These are phyloP conservation scores for Meira nashicola DNA, from an alignment of 1,284 basidiomycete species.

Conservation along the genomic window DNA sequence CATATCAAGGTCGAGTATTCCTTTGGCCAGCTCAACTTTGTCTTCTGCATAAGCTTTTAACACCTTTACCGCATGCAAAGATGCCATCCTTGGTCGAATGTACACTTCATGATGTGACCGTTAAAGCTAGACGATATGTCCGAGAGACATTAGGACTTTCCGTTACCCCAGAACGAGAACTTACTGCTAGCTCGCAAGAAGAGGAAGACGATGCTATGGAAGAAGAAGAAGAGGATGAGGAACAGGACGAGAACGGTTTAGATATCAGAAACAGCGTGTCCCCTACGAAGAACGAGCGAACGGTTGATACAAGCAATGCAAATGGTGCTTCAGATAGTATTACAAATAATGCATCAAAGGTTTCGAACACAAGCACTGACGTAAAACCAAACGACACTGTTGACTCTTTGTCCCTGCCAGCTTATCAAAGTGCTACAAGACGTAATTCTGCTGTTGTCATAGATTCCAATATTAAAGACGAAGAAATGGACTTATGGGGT, in stretches of 20 bases:
- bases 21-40: slow-evolving; percentile 5
- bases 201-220: background rate
- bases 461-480: background rate
- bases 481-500: slow-evolving; percentile 7
- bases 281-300: too few species aligned
- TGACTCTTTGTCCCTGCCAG: too few species aligned
- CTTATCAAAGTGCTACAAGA: background rate
- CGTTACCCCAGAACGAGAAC: background rate
- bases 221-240: slow-evolving; percentile 8
- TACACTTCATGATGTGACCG: background rate
- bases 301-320: too few species aligned
- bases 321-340: too few species aligned
- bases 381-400: too few species aligned
- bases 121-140: background rate
- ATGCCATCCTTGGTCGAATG: background rate
- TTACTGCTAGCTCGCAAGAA: background rate
- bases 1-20: background rate
- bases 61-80: background rate
- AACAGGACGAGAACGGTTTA: slow-evolving; percentile 1
- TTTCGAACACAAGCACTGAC: too few species aligned
- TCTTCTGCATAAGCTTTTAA: background rate
- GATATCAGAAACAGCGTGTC: background rate
- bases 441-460: background rate
- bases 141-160: background rate
- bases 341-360: too few species aligned